These are phyloP conservation scores for Didymella sp. DNA, from an alignment of 2,329 filamentous ascomycete genomes.

Conservation along the genomic window DNA sequence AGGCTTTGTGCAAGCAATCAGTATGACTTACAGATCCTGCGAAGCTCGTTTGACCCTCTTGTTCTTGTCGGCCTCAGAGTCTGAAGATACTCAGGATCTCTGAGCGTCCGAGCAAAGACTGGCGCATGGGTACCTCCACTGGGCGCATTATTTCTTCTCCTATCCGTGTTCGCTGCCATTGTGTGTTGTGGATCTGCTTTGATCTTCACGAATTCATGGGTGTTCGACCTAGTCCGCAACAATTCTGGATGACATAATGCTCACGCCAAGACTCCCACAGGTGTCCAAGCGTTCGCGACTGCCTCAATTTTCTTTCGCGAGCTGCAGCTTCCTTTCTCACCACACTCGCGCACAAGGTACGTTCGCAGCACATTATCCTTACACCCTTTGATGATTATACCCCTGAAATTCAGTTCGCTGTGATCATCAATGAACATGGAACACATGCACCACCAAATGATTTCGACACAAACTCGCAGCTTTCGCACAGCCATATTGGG, in stretches of 20 bases:
- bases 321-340: conserved; percentile 27
- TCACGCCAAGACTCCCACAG: conserved; percentile 40
- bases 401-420: conserved; percentile 61
- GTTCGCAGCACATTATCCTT: conserved; percentile 14
- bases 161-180: conserved; percentile 61
- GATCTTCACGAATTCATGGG: conserved; percentile 9
- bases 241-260: conserved; percentile 36
- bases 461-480: conserved; percentile 22
- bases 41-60: conserved; percentile 72
- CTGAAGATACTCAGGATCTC: conserved; percentile 55
- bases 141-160: conserved; percentile 89
- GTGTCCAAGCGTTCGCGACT: conserved; percentile 16
- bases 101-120: conserved; percentile 65
- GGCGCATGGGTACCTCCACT: conserved; percentile 77
- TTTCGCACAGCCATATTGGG: conserved; percentile 7
- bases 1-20: background rate
- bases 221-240: conserved; percentile 21
- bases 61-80: conserved; percentile 61
- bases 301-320: conserved; percentile 37
- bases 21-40: conserved; percentile 79
- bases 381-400: conserved; percentile 56
- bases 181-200: conserved; percentile 13
- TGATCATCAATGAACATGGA: conserved; percentile 63
- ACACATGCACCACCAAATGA: conserved; percentile 70
- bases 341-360: conserved; percentile 36